These are phyloP conservation scores for Pterula multifida DNA, from an alignment of 1,284 basidiomycete genomes.

Conservation along the genomic window DNA sequence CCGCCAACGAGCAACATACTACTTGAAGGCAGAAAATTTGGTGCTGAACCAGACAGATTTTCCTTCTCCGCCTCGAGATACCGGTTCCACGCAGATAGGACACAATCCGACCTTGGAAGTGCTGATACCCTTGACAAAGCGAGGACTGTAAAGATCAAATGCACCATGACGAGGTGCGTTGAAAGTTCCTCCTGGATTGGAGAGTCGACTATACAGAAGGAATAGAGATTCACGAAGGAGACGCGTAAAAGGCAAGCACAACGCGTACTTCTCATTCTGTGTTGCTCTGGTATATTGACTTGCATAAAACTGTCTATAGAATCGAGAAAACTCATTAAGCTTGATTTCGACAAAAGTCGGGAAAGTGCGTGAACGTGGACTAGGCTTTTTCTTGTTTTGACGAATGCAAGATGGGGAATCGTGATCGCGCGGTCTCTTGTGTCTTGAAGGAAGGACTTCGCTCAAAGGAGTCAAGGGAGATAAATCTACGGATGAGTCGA, in stretches of 20 bases:
- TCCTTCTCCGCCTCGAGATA: slow-evolving; percentile 49
- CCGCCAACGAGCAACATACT: slow-evolving; percentile 21
- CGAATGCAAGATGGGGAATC: not conserved
- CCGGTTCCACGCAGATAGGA: slow-evolving; percentile 59
- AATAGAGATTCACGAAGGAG: slow-evolving; percentile 20
- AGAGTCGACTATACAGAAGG: slow-evolving; percentile 18
- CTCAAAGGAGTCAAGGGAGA: not conserved
- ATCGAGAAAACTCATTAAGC: slow-evolving; percentile 31
- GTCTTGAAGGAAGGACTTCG: not conserved
- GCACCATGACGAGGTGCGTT: slow-evolving; percentile 38
- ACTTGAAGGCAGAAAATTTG: slow-evolving; percentile 78
- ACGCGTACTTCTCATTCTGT: slow-evolving; percentile 18
- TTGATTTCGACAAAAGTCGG: slow-evolving; percentile 33
- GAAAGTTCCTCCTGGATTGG: slow-evolving; percentile 35
- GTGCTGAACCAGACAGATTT: slow-evolving; percentile 59
- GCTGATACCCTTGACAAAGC: slow-evolving; percentile 63
- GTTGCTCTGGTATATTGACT: slow-evolving; percentile 34
- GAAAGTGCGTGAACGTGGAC: slow-evolving; percentile 28
- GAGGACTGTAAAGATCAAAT: slow-evolving; percentile 66
- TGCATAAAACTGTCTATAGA: slow-evolving; percentile 56
- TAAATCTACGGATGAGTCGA: not conserved
- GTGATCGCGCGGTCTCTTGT: not conserved
- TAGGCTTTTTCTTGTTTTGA: not conserved
- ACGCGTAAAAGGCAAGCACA: not conserved
- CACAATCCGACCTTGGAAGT: slow-evolving; percentile 63